Evolutionary conservation across 2,329 filamentous ascomycete genomes (phyloP), one percentile per base, ranked within the genome.

Genomic region (Geoglossum cookeanum): DNA sequence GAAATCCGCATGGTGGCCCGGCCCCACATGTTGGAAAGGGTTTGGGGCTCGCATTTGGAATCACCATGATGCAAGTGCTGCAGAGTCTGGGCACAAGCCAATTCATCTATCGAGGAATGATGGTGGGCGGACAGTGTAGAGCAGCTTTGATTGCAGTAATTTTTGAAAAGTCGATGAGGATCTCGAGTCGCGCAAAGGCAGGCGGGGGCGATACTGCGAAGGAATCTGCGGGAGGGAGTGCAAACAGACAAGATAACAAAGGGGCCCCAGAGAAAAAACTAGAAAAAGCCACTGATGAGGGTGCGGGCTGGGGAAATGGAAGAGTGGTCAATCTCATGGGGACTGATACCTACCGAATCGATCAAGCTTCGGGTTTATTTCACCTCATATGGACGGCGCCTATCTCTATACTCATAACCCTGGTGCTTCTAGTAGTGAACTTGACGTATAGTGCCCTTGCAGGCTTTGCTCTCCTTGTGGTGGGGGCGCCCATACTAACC

Each of bases 261-360:
- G 17, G 62, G 64, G 7, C 71, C 72, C 55, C 71, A 75, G 56
- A 68, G 66, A 4, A 67, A 70, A 56, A 65, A 69, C 65, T 66
- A 42, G 69, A 72, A 59, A 65, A 64, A 56, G 69, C 63, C 11
- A 69, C 73, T 2, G 78, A 76, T 22, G 57, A 58, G 64, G 86
- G 84, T 2, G 75, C 80, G 27, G 92, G 91, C 29, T 97, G 91
- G 91, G 83, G 83, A 58, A 97, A 96, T 64, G 92, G 92, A 27
- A 81, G 88, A 61, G 87, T 97, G 56, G 81, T 92, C 66, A 94
- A 94, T 63, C 67, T 97, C 63, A 96, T 97, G 90, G 91, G 87
- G 60, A 88, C 92, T 49, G 91, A 97, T 67, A 94, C 90, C 0
- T 94, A 94, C 69, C 87, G 91, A 62, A 76, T 98, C 59, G 90